Evolutionary conservation across 306 rosid genomes (phyloP).

Genomic region (Betula pendula): DNA sequence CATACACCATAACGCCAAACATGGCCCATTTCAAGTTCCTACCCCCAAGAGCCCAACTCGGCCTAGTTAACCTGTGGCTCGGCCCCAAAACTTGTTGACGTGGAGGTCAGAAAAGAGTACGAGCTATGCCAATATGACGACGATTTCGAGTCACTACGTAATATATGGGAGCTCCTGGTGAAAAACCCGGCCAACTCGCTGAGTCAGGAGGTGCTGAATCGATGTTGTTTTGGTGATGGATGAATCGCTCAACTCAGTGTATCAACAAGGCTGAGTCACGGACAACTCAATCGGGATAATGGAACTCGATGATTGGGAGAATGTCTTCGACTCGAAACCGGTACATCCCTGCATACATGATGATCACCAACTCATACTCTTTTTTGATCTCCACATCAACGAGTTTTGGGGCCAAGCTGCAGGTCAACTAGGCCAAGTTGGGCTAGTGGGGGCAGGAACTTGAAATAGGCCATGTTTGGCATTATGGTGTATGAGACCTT

Average conservation of each 20-base stretch:
- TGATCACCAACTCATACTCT: conserved; percentile 58
- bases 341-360: conserved; percentile 51
- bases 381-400: conserved; percentile 49
- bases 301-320: conserved; percentile 57
- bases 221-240: conserved; percentile 57
- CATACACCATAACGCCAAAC: conserved; percentile 64
- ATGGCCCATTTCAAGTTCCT: conserved; percentile 64
- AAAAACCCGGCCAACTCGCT: conserved; percentile 37
- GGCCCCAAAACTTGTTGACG: conserved; percentile 24
- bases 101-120: conserved; percentile 53
- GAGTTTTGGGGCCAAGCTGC: conserved; percentile 20
- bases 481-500: conserved; percentile 58
- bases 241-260: conserved; percentile 53
- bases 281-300: conserved; percentile 58
- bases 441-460: conserved; percentile 54
- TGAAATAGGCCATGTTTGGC: conserved; percentile 70
- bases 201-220: conserved; percentile 22
- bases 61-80: not conserved
- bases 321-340: conserved; percentile 60
- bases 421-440: not conserved
- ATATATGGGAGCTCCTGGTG: conserved; percentile 54
- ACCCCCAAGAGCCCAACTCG: conserved; percentile 41
- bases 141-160: conserved; percentile 61
- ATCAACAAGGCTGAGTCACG: conserved; percentile 53
- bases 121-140: conserved; percentile 52